Base-by-base conservation (phyloP, 345 rosid genomes). In the Syzygium grande region DNA sequence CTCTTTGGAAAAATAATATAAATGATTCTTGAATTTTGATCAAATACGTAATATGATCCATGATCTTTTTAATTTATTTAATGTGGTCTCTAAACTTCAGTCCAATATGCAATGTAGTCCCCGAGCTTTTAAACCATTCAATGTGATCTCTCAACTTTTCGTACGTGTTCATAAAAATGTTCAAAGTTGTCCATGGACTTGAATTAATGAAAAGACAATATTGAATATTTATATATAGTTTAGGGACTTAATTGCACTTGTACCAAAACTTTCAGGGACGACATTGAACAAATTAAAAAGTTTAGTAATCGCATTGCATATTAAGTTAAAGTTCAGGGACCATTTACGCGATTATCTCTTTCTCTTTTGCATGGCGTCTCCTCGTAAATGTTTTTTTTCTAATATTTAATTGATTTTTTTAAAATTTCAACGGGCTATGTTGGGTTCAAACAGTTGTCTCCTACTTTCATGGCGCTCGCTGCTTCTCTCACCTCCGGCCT, bases 131-230 rank as follows among this genome's bases (percentile, higher is more conserved):
- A 59, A 59, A n/a, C 3, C n/a, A 2, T n/a, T 61, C 0, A 61
- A n/a, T n/a, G 0, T 2, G 3, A n/a, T 61, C 1, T 0, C 0
- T n/a, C 4, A 61, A 61, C 0, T 14, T n/a, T n/a, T 61, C 0
- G 3, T 3, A 61, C 43, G 1, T 43, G 1, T 43, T 6, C 46
- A 43, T 43, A 43, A 43, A 43, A n/a, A 61, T 61, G 19, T n/a
- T n/a, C 4, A n/a, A n/a, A 43, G 1, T 43, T 43, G 46, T 43
- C 46, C 7, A 41, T 43, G 46, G 6, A 5, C 1, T 43, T 43
- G 46, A 43, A 43, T 43, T 43, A 5, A 43, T 43, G 1, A 1
- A 43, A 43, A 1, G 11, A 22, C 0, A 4, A 55, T 0, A 27
- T 59, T 12, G 8, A 12, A 59, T 0, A 59, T 59, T 59, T 27